Conservation (phyloP, 1,284 basidiomycete species). For the Rhodotorula sp. region DNA sequence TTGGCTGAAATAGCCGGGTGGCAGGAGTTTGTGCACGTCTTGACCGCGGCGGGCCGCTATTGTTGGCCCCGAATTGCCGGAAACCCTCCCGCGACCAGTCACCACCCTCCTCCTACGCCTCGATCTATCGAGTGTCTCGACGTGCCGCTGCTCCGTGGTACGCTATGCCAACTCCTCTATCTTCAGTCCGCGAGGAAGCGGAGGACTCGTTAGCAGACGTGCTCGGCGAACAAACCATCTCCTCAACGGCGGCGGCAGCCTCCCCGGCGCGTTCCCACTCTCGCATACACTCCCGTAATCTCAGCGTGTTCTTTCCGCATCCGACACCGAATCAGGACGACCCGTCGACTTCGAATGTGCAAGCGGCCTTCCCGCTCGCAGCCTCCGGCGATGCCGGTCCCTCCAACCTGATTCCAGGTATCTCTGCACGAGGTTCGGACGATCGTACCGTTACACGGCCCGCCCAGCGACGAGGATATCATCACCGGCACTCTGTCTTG, state of each 20-base stretch:
- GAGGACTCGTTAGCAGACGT: background rate
- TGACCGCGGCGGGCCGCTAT: too few species aligned
- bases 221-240: background rate
- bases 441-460: slow-evolving; percentile 1
- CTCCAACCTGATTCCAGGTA: too few species aligned
- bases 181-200: slow-evolving; percentile 6
- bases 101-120: too few species aligned
- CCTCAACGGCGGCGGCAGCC: background rate
- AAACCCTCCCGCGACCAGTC: too few species aligned
- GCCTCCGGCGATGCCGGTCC: background rate
- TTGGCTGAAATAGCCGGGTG: too few species aligned
- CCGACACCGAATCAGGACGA: slow-evolving; percentile 65
- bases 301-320: slow-evolving; percentile 84
- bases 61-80: too few species aligned
- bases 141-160: too few species aligned
- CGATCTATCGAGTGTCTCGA: too few species aligned
- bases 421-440: too few species aligned
- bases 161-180: too few species aligned
- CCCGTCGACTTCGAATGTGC: slow-evolving; percentile 51
- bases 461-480: slow-evolving; percentile 38
- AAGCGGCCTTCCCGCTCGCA: slow-evolving; percentile 11
- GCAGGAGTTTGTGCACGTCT: too few species aligned
- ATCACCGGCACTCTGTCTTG: slow-evolving; percentile 84
- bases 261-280: slow-evolving; percentile 56
- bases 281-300: slow-evolving; percentile 80